Evolutionary conservation across 2,329 filamentous ascomycete genomes (phyloP).

Genomic region (Lecanicillium sp.): DNA sequence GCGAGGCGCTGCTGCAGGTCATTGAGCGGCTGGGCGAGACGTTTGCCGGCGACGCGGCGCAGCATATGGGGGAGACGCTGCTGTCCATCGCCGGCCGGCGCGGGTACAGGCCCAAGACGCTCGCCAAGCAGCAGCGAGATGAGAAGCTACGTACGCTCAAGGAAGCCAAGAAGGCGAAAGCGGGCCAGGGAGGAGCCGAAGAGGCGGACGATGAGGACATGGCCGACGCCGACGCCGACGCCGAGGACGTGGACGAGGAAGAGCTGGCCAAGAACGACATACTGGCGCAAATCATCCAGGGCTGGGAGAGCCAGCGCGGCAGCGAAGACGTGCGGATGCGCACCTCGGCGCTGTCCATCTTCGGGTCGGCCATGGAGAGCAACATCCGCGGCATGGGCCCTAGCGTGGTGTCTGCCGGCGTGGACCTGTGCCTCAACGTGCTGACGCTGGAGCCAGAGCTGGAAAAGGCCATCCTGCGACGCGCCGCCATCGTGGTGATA

Average conservation of each 20-base stretch:
- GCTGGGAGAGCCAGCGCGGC: constrained; percentile 60
- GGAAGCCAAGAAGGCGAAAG: constrained; percentile 21
- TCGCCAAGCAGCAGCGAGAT: constrained; percentile 45
- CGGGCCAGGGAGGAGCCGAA: constrained; percentile 24
- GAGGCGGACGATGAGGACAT: constrained; percentile 36
- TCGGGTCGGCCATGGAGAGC: constrained; percentile 52
- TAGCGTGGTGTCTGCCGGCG: constrained; percentile 41
- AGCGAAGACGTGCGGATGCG: constrained; percentile 64
- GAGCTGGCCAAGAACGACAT: constrained; percentile 40
- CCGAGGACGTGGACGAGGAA: constrained; percentile 36
- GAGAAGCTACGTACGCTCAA: constrained; percentile 40
- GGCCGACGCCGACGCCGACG: constrained; percentile 34
- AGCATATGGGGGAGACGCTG: constrained; percentile 48
- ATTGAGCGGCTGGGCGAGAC: constrained; percentile 52
- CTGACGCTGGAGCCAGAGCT: constrained; percentile 53
- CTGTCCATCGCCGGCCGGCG: constrained; percentile 58
- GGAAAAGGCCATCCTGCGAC: constrained; percentile 56
- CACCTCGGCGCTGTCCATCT: constrained; percentile 59
- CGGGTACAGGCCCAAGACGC: constrained; percentile 51
- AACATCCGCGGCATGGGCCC: constrained; percentile 50
- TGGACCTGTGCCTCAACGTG: constrained; percentile 57
- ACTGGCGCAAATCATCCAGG: constrained; percentile 52
- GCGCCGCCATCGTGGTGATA: constrained; percentile 58
- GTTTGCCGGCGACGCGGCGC: constrained; percentile 46
- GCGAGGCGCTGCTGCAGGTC: constrained; percentile 58